phyloP scores from a whole-genome alignment of 768 basidiomycete species.

The Calocybe gangraenosa region DNA sequence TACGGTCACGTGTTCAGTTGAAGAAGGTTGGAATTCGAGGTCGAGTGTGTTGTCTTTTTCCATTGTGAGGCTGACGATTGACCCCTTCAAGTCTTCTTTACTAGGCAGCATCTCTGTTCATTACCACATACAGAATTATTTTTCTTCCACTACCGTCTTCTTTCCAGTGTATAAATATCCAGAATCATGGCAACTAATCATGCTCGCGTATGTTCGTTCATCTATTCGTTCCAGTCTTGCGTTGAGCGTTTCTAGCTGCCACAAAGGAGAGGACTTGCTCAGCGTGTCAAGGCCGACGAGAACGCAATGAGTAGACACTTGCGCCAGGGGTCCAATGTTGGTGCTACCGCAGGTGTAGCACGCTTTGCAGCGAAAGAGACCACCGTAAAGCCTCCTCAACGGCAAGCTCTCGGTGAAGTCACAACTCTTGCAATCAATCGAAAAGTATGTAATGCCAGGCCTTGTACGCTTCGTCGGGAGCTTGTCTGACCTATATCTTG shows the following conservation, averaged over 20 bases:
- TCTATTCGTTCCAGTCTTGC: not conserved
- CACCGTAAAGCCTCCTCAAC: constrained; percentile 52
- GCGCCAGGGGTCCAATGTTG: constrained; percentile 54
- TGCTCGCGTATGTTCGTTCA: constrained; percentile 45
- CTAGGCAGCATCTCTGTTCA: constrained; percentile 15
- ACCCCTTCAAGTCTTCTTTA: constrained; percentile 20
- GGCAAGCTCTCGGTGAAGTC: constrained; percentile 79
- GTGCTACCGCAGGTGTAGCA: constrained; percentile 37
- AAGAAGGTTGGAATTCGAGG: constrained; percentile 8
- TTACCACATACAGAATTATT: constrained; percentile 25
- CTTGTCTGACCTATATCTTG: constrained; percentile 19
- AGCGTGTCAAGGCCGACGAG: constrained; percentile 73
- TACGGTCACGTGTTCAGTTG: constrained; percentile 30
- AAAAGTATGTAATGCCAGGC: constrained; percentile 48
- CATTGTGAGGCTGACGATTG: constrained; percentile 35
- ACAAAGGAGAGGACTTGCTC: constrained; percentile 61
- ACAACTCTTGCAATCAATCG: constrained; percentile 73
- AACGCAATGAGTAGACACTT: constrained; percentile 68
- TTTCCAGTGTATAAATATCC: constrained; percentile 22
- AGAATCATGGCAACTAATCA: constrained; percentile 56
- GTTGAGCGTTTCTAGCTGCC: constrained; percentile 43
- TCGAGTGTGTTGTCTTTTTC: constrained; percentile 20
- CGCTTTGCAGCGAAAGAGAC: constrained; percentile 48
- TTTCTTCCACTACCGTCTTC: constrained; percentile 23
- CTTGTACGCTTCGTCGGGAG: not conserved